Percentiles rank a stretch among this genome's conserved stretches.
phyloP scores from a whole-genome alignment of 345 rosid species.

The Populus tremula region DNA sequence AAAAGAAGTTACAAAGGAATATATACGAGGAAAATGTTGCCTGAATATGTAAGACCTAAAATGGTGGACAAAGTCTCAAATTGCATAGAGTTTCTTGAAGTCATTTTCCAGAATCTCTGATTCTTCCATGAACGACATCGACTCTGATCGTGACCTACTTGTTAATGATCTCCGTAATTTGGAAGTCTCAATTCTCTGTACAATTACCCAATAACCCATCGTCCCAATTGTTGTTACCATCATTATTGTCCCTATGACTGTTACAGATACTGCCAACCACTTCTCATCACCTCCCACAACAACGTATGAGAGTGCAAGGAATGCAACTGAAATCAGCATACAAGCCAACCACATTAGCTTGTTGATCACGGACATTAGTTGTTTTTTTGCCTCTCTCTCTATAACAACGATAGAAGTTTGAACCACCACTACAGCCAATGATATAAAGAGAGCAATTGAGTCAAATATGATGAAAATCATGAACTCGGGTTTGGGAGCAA shows the following conservation, averaged over 20 bases:
- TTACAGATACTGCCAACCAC: constrained; percentile 60
- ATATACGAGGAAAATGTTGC: neutral
- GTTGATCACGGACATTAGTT: constrained; percentile 87
- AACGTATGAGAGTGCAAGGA: constrained; percentile 65
- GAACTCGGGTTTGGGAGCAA: constrained; percentile 56
- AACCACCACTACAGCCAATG: constrained; percentile 88
- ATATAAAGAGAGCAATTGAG: constrained; percentile 84
- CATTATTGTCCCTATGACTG: constrained; percentile 63
- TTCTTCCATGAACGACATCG: constrained; percentile 58
- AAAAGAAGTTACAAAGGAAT: neutral
- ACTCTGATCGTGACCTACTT: constrained; percentile 49
- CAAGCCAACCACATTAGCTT: constrained; percentile 97
- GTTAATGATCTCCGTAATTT: constrained; percentile 41
- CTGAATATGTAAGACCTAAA: neutral
- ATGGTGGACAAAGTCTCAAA: constrained; percentile 28
- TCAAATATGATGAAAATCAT: constrained; percentile 68
- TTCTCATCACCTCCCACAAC: constrained; percentile 58
- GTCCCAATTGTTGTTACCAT: constrained; percentile 84
- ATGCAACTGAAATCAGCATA: constrained; percentile 74
- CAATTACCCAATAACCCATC: constrained; percentile 85
- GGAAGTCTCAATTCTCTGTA: constrained; percentile 55
- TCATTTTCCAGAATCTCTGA: constrained; percentile 57
- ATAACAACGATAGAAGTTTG: constrained; percentile 91
- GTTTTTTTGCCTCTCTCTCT: constrained; percentile 73
- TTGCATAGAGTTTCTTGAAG: constrained; percentile 66